These are phyloP conservation scores for Stentor roeselii DNA, from an alignment of 73 alveolate species.

Conservation along the genomic window DNA sequence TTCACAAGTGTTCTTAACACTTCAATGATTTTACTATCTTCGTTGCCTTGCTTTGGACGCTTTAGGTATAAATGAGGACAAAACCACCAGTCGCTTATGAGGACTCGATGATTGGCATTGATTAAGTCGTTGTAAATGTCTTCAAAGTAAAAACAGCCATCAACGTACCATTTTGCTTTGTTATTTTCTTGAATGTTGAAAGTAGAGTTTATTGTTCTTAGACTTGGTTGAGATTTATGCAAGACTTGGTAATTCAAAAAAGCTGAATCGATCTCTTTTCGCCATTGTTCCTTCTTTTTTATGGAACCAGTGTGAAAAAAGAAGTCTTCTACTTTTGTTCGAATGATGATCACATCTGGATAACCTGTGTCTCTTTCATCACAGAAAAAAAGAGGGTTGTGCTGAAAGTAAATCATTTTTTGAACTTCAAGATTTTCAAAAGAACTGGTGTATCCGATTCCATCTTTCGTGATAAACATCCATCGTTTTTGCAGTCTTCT, in stretches of 20 bases:
- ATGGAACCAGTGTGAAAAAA: conserved; percentile 25
- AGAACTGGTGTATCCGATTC: conserved; percentile 30
- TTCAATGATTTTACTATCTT: background rate
- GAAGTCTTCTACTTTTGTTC: conserved; percentile 34
- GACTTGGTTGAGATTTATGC: conserved; percentile 27
- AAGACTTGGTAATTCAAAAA: conserved; percentile 26
- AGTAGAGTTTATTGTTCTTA: conserved; percentile 38
- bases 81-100: conserved; percentile 93
- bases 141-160: conserved; percentile 50
- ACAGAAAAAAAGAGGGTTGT: background rate
- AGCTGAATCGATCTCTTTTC: background rate
- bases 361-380: conserved; percentile 34
- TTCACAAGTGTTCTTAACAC: conserved; percentile 50
- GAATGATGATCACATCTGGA: conserved; percentile 34
- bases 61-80: conserved; percentile 73
- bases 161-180: conserved; percentile 40
- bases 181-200: conserved; percentile 39
- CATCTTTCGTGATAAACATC: conserved; percentile 26
- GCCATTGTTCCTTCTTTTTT: conserved; percentile 24
- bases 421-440: too few relatives aligned
- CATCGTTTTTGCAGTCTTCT: conserved; percentile 36
- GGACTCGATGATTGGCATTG: conserved; percentile 54
- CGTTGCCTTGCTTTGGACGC: conserved; percentile 41
- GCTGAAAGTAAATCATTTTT: background rate
- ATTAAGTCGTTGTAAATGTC: conserved; percentile 28